Base-by-base conservation (phyloP, 2,329 filamentous ascomycete species). In the Didymella lethalis region DNA sequence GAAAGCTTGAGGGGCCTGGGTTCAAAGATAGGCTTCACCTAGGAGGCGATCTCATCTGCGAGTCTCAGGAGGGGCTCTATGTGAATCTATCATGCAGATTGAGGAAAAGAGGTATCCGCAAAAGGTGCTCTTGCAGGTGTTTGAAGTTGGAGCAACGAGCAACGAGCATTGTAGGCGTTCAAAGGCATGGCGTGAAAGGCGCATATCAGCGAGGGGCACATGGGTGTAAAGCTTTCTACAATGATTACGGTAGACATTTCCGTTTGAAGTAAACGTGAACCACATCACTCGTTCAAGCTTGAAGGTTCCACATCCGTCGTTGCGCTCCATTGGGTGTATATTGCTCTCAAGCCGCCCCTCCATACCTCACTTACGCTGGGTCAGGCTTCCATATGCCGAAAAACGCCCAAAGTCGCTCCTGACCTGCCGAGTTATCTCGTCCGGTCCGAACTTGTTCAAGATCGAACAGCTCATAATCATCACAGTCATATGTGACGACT, bases 21-120 rank as follows among this genome's bases (percentile, higher is more conserved):
- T 4, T 66, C 66, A 0, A 73, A 71, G 57, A 71, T 75, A 45
- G 72, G 72, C 2, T 70, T 74, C 48, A 57, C 55, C n/a, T 71
- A 71, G 50, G 49, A 25, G 8, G 26, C 29, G 20, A 25, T 5
- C 20, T 31, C 47, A 29, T 38, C 41, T 25, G 20, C 38, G 5
- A 28, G 6, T 7, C 8, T 10, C n/a, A 47, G 18, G n/a, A 59
- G 32, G 46, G 20, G 12, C 10, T 50, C 40, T 14, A 28, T 54
- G 5, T 43, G 43, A 53, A 34, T 7, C 10, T 8, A 4, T 2
- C 2, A 5, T 14, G 25, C 18, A 11, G 11, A 25, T 23, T 10
- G n/a, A 18, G 11, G 11, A 3, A 25, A 29, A 5, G 4, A 1
- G 31, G 31, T 4, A 16, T 32, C 16, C 12, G 31, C 6, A 16